Conservation (phyloP, 257 asterid species). For the Voacanga thouarsii region DNA sequence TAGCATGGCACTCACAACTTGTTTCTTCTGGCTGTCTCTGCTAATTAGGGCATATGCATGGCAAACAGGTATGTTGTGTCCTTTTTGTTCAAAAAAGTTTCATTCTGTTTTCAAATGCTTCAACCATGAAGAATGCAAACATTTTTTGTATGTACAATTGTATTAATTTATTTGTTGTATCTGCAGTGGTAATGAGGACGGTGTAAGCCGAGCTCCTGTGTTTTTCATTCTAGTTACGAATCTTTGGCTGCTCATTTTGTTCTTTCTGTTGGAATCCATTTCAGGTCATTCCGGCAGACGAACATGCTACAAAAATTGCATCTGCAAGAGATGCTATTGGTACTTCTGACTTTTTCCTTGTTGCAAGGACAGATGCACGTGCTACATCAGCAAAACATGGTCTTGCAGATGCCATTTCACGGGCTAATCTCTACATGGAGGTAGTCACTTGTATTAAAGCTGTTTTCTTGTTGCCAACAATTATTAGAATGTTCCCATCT, state of each 20-base stretch:
- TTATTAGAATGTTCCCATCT: background rate
- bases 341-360: slow-evolving; percentile 26
- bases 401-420: slow-evolving; percentile 20
- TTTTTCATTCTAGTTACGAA: too few relatives aligned
- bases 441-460: background rate
- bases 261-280: background rate
- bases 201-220: background rate
- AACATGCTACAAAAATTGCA: slow-evolving; percentile 26
- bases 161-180: background rate
- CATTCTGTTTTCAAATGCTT: background rate
- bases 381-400: slow-evolving; percentile 25
- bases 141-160: background rate
- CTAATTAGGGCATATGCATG: slow-evolving; percentile 23
- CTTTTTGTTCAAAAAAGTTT: background rate
- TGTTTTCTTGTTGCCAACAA: background rate
- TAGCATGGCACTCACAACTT: background rate
- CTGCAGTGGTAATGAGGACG: background rate
- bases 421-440: slow-evolving; percentile 24
- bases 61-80: slow-evolving; percentile 19
- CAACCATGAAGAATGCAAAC: background rate
- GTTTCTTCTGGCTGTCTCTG: background rate
- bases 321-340: slow-evolving; percentile 26
- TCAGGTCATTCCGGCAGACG: slow-evolving; percentile 23
- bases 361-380: slow-evolving; percentile 26
- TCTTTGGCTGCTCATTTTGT: background rate